Conservation (phyloP, 345 rosid genomes). For the Lumnitzera littorea region DNA sequence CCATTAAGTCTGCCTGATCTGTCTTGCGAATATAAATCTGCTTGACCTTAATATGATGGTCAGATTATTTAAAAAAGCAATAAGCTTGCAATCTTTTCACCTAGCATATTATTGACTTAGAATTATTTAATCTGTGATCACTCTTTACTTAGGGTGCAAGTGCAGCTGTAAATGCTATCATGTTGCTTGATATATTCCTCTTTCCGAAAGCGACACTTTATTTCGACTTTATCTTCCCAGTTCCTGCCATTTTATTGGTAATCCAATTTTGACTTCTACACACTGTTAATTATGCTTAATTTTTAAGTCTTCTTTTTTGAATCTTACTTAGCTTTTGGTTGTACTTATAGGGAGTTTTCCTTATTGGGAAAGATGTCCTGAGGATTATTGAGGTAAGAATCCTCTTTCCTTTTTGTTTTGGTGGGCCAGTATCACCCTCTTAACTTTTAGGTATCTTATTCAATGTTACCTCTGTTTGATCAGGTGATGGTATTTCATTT, state of each 20-base stretch:
- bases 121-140: conserved; percentile 5
- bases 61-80: too few relatives aligned
- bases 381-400: conserved; percentile 58
- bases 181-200: conserved; percentile 82
- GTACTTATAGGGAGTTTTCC: conserved; percentile 49
- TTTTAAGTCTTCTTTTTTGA: neutral
- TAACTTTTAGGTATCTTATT: neutral
- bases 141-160: conserved; percentile 60
- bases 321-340: neutral
- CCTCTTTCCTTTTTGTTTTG: neutral
- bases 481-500: too few relatives aligned
- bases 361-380: conserved; percentile 60
- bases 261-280: conserved; percentile 11
- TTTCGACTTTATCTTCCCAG: conserved; percentile 65
- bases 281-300: neutral
- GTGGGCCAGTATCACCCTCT: neutral
- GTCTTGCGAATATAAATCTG: too few relatives aligned
- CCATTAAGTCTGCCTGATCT: too few relatives aligned
- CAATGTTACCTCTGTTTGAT: too few relatives aligned
- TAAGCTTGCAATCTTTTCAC: too few relatives aligned
- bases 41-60: too few relatives aligned
- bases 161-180: conserved; percentile 89
- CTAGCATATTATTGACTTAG: neutral
- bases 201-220: conserved; percentile 64
- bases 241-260: conserved; percentile 86